These are phyloP conservation scores for Gynochthodes officinalis DNA, from an alignment of 257 asterid species.

Conservation along the genomic window DNA sequence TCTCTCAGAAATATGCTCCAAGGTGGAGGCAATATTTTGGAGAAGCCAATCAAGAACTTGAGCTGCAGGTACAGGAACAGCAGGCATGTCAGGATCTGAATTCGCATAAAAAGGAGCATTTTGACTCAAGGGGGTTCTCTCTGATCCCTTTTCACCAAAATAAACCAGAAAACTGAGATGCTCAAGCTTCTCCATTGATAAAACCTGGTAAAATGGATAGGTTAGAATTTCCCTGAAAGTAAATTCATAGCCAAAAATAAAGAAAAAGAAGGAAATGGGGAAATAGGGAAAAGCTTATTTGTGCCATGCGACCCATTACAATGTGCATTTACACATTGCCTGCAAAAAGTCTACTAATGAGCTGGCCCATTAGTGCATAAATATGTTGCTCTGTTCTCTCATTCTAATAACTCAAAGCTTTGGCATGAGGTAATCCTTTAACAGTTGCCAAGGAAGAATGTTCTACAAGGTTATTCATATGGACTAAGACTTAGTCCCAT, in stretches of 20 bases:
- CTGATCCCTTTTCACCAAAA: slow-evolving; percentile 77
- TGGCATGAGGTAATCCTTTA: no score
- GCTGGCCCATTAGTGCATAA: background rate
- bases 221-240: slow-evolving; percentile 18
- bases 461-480: background rate
- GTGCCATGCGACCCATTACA: background rate
- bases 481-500: background rate
- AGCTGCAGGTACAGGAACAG: slow-evolving; percentile 84
- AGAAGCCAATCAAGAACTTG: slow-evolving; percentile 92
- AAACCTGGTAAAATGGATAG: slow-evolving; percentile 44
- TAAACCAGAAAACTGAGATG: slow-evolving; percentile 77
- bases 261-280: background rate
- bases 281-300: background rate
- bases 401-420: background rate
- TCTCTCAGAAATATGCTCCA: slow-evolving; percentile 74
- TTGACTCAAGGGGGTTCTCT: slow-evolving; percentile 70
- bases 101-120: slow-evolving; percentile 85
- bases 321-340: background rate
- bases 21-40: slow-evolving; percentile 68
- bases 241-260: background rate
- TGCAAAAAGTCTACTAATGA: background rate
- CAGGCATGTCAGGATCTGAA: slow-evolving; percentile 97
- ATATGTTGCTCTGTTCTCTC: background rate
- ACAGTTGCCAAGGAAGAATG: background rate
- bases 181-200: slow-evolving; percentile 78